Percentiles rank a stretch among this genome's conserved stretches.
These are phyloP conservation scores for Cornus controversa DNA, from an alignment of 148 eudicot species.

Conservation along the genomic window DNA sequence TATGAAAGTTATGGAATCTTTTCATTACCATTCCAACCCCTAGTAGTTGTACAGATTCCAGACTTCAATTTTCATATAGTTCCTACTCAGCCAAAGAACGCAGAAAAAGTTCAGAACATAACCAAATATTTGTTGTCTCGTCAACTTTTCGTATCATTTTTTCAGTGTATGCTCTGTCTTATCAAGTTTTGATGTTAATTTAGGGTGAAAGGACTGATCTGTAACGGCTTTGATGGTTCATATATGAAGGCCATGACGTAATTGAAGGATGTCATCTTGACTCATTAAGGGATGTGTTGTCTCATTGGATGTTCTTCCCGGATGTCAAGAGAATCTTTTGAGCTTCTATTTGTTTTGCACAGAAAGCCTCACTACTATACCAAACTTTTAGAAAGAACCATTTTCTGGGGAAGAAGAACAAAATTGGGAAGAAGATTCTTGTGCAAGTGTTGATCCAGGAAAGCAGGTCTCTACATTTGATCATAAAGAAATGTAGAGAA, in stretches of 20 bases:
- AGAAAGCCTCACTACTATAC: background rate
- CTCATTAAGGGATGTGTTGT: background rate
- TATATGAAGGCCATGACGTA: background rate
- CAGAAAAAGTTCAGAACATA: too few relatives aligned
- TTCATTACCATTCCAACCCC: too few relatives aligned
- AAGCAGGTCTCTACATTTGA: background rate
- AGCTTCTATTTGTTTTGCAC: background rate
- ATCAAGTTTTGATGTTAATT: background rate
- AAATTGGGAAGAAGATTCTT: background rate
- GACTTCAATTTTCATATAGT: too few relatives aligned
- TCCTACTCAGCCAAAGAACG: too few relatives aligned
- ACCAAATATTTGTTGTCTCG: background rate
- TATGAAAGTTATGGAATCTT: too few relatives aligned
- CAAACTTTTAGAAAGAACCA: background rate
- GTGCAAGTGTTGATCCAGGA: background rate
- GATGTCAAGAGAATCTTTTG: background rate
- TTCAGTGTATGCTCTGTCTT: background rate
- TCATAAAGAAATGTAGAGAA: background rate
- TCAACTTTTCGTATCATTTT: too few relatives aligned
- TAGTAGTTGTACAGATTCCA: too few relatives aligned
- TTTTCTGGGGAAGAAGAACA: too few relatives aligned
- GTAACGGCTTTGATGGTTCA: background rate
- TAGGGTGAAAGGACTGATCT: too few relatives aligned
- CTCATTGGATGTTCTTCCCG: background rate
- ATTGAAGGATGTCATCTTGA: background rate